These are phyloP conservation scores for Amorphotheca resinae DNA, from an alignment of 495 filamentous ascomycete genomes.

Conservation along the genomic window DNA sequence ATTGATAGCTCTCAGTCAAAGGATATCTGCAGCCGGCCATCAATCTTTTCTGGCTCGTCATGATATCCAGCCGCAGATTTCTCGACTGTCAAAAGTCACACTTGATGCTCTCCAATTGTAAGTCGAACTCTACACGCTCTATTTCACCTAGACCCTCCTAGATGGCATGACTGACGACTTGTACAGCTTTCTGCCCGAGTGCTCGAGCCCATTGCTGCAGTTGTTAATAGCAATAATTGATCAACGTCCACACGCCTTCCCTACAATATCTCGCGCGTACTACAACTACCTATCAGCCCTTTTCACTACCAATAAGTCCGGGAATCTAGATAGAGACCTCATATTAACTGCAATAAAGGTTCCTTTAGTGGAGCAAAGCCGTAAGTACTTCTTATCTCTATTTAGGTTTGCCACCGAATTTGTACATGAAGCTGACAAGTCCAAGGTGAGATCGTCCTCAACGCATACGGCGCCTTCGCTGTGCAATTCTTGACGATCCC, in stretches of 20 bases:
- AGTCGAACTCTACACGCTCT: slow-evolving; percentile 1
- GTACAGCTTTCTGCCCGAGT: slow-evolving; percentile 15
- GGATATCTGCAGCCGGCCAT: slow-evolving; percentile 7
- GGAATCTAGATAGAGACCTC: slow-evolving; percentile 7
- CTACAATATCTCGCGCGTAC: slow-evolving; percentile 11
- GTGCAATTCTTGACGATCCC: slow-evolving; percentile 19
- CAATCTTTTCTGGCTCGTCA: slow-evolving; percentile 6
- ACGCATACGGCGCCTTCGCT: slow-evolving; percentile 16
- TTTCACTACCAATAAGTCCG: background rate
- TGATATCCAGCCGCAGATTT: slow-evolving; percentile 21
- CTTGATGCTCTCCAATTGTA: slow-evolving; percentile 30
- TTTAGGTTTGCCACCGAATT: background rate
- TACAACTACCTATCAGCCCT: slow-evolving; percentile 15
- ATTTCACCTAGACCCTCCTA: no score
- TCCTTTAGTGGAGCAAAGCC: background rate
- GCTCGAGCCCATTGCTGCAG: slow-evolving; percentile 5
- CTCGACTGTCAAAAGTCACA: slow-evolving; percentile 33
- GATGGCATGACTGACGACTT: no score
- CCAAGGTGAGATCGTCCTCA: slow-evolving; percentile 4
- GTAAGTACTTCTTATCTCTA: background rate
- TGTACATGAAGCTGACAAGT: slow-evolving; percentile 1
- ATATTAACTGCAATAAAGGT: slow-evolving; percentile 10
- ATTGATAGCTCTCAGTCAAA: slow-evolving; percentile 10
- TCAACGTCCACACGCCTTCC: slow-evolving; percentile 6
- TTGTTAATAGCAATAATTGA: slow-evolving; percentile 12